Base-by-base conservation (phyloP, 2,329 filamentous ascomycete genomes). In the Arthrobotrys conoides region DNA sequence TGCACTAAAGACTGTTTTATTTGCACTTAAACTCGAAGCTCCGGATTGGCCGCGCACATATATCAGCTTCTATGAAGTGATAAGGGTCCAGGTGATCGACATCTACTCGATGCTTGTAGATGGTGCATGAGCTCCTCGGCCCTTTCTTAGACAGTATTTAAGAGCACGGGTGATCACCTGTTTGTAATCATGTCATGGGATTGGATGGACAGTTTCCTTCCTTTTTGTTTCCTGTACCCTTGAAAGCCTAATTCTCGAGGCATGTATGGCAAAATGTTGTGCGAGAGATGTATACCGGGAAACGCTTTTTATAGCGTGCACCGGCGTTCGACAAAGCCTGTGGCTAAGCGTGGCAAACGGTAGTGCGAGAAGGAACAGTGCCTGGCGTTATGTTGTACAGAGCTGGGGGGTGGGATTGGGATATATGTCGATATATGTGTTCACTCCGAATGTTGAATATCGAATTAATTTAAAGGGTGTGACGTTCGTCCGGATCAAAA, bases 321-420 rank as follows among this genome's bases (percentile, higher is more conserved):
- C 20, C 30, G 6, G 44, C 10, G 44, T 20, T 46, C 18, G 2
- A 38, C 53, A 59, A 27, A 27, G 51, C 14, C 51, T 33, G 22
- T 51, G 14, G 22, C 27, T 16, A 27, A 51, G 24, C 51, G 24
- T 36, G 51, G 51, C 16, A 51, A 51, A 33, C 9, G 51, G 44
- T 55, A 18, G 53, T 22, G 53, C n/a, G 18, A 59, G 18, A 38
- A 22, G 53, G 53, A 59, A 59, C n/a, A 59, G 30, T 59, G 30
- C 53, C 33, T 59, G 33, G 30, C 3, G n/a, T 12, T 38, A n/a
- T 36, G 33, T 59, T 59, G 53, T 41, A 59, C 30, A 59, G 33
- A 30, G 27, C 3, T 30, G 27, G 27, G 27, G 51, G 10, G 18
- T 46, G 18, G 5, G 20, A 22, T 55, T 18, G 16, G 51, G 12